Conservation (phyloP, 1,284 basidiomycete genomes). For the Anthracocystis setariae region DNA sequence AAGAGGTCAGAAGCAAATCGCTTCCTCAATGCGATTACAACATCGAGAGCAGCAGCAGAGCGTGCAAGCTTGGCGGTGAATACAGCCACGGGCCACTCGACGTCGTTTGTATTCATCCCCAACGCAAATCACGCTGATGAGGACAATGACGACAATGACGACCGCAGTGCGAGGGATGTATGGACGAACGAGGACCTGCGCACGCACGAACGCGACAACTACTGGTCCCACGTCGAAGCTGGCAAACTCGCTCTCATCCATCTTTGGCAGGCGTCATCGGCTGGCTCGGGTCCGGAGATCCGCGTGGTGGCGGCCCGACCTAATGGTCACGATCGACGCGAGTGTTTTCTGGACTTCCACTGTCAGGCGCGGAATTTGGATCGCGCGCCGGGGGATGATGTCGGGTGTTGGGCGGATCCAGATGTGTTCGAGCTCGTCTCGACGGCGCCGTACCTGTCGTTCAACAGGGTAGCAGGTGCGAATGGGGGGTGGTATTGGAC, state of each 20-base stretch:
- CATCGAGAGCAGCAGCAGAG: constrained; percentile 6
- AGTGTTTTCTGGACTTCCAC: constrained; percentile 40
- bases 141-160: background rate
- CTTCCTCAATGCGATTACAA: constrained; percentile 2
- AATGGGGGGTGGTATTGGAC: constrained; percentile 32
- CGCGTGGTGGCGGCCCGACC: constrained; percentile 33
- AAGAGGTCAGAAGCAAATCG: constrained; percentile 9
- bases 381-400: background rate
- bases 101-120: too few species aligned
- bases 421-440: constrained; percentile 34
- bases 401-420: constrained; percentile 39
- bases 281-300: constrained; percentile 14
- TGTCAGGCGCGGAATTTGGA: constrained; percentile 28
- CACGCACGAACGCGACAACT: constrained; percentile 25
- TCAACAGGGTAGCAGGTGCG: constrained; percentile 15
- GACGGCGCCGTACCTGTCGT: constrained; percentile 23
- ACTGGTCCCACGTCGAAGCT: constrained; percentile 26
- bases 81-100: background rate
- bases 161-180: background rate
- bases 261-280: constrained; percentile 16
- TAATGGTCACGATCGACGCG: constrained; percentile 38
- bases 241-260: constrained; percentile 25
- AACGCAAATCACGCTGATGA: too few species aligned
- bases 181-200: constrained; percentile 15
- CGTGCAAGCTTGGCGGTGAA: background rate